phyloP scores from a whole-genome alignment of 768 basidiomycete species.

The Suillus lakei region DNA sequence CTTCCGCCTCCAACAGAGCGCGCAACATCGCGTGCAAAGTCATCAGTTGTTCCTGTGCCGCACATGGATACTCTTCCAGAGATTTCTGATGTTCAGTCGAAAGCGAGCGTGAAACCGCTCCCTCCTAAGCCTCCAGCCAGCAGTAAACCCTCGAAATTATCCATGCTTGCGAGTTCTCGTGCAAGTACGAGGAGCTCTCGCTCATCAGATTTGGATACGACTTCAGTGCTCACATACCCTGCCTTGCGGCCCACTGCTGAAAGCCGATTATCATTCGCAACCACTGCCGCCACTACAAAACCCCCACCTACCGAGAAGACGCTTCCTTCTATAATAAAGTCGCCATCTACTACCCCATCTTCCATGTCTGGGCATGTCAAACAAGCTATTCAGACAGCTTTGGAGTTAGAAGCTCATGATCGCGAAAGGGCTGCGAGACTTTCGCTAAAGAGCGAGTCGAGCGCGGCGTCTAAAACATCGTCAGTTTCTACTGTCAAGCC shows the following conservation, averaged over 20 bases:
- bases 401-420: slow-evolving; percentile 64
- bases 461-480: slow-evolving; percentile 23
- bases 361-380: slow-evolving; percentile 65
- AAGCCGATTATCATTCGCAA: slow-evolving; percentile 45
- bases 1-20: slow-evolving; percentile 28
- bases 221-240: slow-evolving; percentile 76
- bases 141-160: slow-evolving; percentile 66
- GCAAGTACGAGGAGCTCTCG: slow-evolving; percentile 59
- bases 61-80: slow-evolving; percentile 57
- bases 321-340: slow-evolving; percentile 23
- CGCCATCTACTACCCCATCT: slow-evolving; percentile 41
- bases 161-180: slow-evolving; percentile 68
- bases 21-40: slow-evolving; percentile 42
- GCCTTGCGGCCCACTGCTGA: slow-evolving; percentile 68
- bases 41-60: slow-evolving; percentile 49
- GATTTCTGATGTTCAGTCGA: slow-evolving; percentile 57
- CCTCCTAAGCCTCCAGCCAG: slow-evolving; percentile 26
- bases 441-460: slow-evolving; percentile 16
- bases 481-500: slow-evolving; percentile 25
- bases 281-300: slow-evolving; percentile 26
- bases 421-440: slow-evolving; percentile 15
- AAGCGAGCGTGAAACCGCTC: slow-evolving; percentile 41
- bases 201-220: slow-evolving; percentile 57
- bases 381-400: slow-evolving; percentile 69
- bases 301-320: slow-evolving; percentile 26